Base-by-base conservation (phyloP, 176 grass and related monocot species). In the Guadua angustifolia region DNA sequence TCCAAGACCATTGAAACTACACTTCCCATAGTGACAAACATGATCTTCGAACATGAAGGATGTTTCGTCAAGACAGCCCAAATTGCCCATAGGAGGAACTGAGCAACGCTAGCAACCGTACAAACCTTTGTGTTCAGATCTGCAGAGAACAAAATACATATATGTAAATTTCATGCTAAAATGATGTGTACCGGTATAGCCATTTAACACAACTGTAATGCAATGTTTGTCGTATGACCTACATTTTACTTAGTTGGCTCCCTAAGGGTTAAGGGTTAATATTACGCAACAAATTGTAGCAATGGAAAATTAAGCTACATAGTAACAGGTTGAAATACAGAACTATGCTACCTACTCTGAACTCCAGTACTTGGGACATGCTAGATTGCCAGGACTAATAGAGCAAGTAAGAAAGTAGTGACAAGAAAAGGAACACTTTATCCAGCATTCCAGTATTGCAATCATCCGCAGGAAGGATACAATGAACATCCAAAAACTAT, bases 41-140 rank as follows among this genome's bases (percentile, higher is more conserved):
- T 85, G 53, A 90, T 72, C 70, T 90, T 90, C 53, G 78, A 35
- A 24, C 72, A 12, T 70, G 88, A 93, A 46, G 91, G 88, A 85
- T 90, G 91, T 11, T 32, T 56, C 19, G 82, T 88, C 82, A 86
- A 36, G 21, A 56, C 66, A 6, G 80, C 85, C 91, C 88, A 93
- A 29, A 90, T 58, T 77, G 78, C 71, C 91, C 91, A 93, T n/a
- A 93, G 58, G 26, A 93, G 73, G 32, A 88, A 52, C 83, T 88
- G 84, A 84, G 66, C 77, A 57, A 82, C 40, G 57, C 78, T 85
- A 39, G 85, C 78, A 40, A 66, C 73, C 21, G 87, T 68, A 61
- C 91, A 93, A 73, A 88, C 88, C 45, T 86, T 93, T 73, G 51
- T 78, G 71, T 93, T 93, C 32, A 93, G 69, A 21, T 69, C 91